phyloP scores from a whole-genome alignment of 192 early-diverging fungal species.

The Cladochytrium replicatum region DNA sequence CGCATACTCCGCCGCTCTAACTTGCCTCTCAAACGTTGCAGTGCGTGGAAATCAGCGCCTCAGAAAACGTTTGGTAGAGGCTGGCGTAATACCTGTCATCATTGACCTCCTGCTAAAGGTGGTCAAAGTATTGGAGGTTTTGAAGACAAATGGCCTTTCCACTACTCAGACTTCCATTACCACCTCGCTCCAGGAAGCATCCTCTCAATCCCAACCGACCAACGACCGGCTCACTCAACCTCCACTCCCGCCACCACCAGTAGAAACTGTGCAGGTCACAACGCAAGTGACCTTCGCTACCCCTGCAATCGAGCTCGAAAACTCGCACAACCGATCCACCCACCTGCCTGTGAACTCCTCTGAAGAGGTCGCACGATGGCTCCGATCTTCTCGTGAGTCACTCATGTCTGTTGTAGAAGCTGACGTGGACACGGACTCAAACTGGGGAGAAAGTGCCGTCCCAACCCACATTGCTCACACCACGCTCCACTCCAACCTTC shows the following conservation, averaged over 20 bases:
- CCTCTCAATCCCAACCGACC: too few species aligned
- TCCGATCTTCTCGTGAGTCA: too few species aligned
- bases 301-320: slow-evolving; percentile 4
- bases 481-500: too few species aligned
- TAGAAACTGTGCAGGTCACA: slow-evolving; percentile 2
- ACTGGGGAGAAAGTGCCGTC: too few species aligned
- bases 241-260: background rate
- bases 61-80: slow-evolving; percentile 72
- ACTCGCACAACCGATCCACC: too few species aligned
- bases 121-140: slow-evolving; percentile 14
- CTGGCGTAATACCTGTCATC: slow-evolving; percentile 75
- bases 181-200: background rate
- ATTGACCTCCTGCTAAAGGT: slow-evolving; percentile 57
- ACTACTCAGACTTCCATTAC: background rate
- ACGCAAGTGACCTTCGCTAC: slow-evolving; percentile 8
- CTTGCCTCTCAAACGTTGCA: slow-evolving; percentile 76
- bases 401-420: too few species aligned
- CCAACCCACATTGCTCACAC: too few species aligned
- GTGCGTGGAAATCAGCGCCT: slow-evolving; percentile 72
- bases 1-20: slow-evolving; percentile 13
- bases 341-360: too few species aligned
- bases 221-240: slow-evolving; percentile 1
- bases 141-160: background rate
- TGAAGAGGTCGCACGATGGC: too few species aligned
- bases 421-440: too few species aligned